Percentiles rank a stretch among this genome's conserved stretches.
Evolutionary conservation across 108 stramenopile genomes (phyloP).

Genomic region (Pseudonitzschia pungens): DNA sequence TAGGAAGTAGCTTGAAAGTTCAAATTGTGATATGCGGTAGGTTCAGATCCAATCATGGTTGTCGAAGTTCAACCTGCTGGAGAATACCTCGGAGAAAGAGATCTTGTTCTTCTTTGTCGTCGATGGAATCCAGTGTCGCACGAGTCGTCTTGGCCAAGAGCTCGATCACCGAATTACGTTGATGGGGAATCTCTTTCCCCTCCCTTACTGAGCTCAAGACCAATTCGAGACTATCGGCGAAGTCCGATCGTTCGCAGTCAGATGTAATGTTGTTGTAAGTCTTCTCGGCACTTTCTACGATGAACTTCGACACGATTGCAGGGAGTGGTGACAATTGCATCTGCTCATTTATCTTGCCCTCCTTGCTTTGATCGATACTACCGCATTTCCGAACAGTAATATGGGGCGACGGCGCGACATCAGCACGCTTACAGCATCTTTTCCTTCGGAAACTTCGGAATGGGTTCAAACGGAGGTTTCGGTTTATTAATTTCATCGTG

Average conservation of each 20-base stretch:
- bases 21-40: too few species aligned
- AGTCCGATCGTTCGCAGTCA: background rate
- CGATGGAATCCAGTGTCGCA: background rate
- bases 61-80: background rate
- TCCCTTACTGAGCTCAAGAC: background rate
- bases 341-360: background rate
- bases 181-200: background rate
- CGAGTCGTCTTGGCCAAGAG: background rate
- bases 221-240: background rate
- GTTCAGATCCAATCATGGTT: too few species aligned
- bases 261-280: background rate
- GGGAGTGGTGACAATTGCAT: background rate
- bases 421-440: background rate
- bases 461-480: background rate
- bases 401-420: background rate
- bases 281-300: background rate
- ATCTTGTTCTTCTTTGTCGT: slow-evolving; percentile 1
- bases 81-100: background rate
- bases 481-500: background rate
- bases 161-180: background rate
- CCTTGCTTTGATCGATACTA: background rate
- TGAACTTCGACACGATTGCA: background rate
- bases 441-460: background rate
- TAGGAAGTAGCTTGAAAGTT: too few species aligned
- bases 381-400: background rate